These are phyloP conservation scores for Perkinsus marinus DNA, from an alignment of 169 alveolate genomes.

Conservation along the genomic window DNA sequence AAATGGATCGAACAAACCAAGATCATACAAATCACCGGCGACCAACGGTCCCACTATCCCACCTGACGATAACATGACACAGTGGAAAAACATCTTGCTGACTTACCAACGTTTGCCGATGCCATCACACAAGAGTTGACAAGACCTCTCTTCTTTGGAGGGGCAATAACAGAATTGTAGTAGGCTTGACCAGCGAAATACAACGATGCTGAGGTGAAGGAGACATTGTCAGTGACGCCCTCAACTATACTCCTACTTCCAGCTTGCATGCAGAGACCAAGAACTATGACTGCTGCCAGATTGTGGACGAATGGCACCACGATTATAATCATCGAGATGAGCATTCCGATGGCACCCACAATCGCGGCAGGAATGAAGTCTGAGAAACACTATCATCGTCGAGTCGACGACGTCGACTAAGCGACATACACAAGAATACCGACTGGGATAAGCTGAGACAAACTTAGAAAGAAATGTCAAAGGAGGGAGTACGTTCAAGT, in stretches of 20 bases:
- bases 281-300: background rate
- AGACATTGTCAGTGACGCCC: background rate
- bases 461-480: no score
- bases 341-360: background rate
- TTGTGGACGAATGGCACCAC: background rate
- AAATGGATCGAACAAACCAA: background rate
- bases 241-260: background rate
- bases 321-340: background rate
- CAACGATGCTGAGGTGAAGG: background rate
- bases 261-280: background rate
- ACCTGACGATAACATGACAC: background rate
- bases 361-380: background rate
- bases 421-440: no score
- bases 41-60: background rate
- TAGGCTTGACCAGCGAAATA: background rate
- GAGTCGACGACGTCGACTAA: background rate
- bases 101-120: background rate
- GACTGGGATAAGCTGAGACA: no score
- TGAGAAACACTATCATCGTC: background rate
- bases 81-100: background rate
- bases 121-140: background rate
- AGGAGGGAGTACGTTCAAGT: no score
- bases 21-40: background rate
- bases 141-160: background rate
- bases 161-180: background rate